Conservation (phyloP, 345 rosid species). For the Erucastrum elatum region DNA sequence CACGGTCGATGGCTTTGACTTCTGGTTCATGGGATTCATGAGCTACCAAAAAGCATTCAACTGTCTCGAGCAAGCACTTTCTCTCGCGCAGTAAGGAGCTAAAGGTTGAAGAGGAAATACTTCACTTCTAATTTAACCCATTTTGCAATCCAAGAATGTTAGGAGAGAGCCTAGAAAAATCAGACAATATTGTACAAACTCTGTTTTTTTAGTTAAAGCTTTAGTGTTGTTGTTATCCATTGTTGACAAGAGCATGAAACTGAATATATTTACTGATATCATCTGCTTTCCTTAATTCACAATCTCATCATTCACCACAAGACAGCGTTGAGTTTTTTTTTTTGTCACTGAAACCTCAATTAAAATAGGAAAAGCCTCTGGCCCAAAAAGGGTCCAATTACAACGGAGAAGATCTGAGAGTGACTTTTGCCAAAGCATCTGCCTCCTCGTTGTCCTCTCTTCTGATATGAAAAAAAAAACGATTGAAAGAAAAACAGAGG, state of each 20-base stretch:
- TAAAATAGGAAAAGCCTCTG: neutral
- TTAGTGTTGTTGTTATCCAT: constrained; percentile 12
- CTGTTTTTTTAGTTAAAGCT: too few species aligned
- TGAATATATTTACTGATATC: constrained; percentile 12
- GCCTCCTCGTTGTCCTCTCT: neutral
- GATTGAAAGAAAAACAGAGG: neutral
- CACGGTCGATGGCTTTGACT: neutral
- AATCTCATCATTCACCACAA: neutral
- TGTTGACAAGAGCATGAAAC: constrained; percentile 4
- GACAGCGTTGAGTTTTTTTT: neutral
- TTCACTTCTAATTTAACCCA: too few species aligned
- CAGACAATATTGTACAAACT: too few species aligned
- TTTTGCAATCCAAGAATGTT: too few species aligned
- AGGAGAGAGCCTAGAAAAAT: too few species aligned
- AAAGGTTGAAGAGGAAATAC: too few species aligned
- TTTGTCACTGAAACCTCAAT: neutral
- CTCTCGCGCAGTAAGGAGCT: too few species aligned
- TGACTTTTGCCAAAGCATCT: neutral
- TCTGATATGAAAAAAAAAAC: neutral
- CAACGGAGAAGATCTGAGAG: neutral
- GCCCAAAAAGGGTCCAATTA: neutral
- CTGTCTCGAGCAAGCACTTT: neutral
- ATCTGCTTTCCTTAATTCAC: constrained; percentile 9
- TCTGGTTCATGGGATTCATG: neutral
- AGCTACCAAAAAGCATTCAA: neutral